Base-by-base conservation (phyloP, 1,284 basidiomycete species). In the Tremellales sp. region DNA sequence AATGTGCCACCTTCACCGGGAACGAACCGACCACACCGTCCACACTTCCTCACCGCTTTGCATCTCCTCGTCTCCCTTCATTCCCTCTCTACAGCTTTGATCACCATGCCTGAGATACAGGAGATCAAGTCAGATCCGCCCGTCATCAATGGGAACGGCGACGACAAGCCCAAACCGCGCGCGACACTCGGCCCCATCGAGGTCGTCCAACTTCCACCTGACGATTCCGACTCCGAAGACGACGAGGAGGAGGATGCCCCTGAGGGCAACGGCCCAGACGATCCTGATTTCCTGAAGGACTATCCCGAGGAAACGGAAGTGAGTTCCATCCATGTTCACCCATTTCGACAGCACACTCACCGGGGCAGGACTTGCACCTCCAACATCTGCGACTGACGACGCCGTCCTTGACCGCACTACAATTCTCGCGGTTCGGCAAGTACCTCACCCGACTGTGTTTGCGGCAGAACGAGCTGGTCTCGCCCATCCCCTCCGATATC, bases 391-490 rank as follows among this genome's bases (percentile, higher is more conserved):
- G 87, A 18, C 78, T 98, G 40, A 72, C 71, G 32, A 73, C 72
- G 19, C 76, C 76, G 37, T 78, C 80, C 1, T 78, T 90, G 3
- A 76, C 77, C 9, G 78, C 77, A 10, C 65, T 78, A 5, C 60
- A 71, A 10, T 76, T 93, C 2, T 74, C 79, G 2, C 78, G 88
- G 13, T 95, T 93, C 65, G 80, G 80, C 4, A 68, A 65, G 1
- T 76, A 83, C 54, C 75, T 93, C 40, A 83, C 81, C 73, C 80
- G 82, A 45, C 77, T 97, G 18, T 93, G 87, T 71, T 78, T 98
- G 21, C 81, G 94, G 22, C 93, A 97, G 73, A 98, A 97, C 71
- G 66, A 68, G 27, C 78, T 84, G 50, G 81, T 92, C 46, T 77
- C 83, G 1, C 75, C 78, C 35, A 76, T 97, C 26, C 83, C 89